phyloP scores from a whole-genome alignment of 2,329 filamentous ascomycete genomes.

The Fusarium sp. region DNA sequence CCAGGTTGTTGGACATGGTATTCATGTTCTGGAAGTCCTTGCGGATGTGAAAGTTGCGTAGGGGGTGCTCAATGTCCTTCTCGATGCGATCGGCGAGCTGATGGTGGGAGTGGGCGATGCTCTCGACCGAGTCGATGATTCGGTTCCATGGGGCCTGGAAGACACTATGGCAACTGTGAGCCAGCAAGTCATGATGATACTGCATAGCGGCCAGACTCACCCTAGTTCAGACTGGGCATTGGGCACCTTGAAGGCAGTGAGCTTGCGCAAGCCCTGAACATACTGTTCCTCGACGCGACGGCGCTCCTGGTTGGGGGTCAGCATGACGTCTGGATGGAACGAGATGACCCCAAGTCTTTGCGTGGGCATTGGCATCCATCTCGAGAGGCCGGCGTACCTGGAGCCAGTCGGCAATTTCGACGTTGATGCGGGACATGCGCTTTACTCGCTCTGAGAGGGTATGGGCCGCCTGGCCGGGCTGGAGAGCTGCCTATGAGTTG shows the following conservation, averaged over 20 bases:
- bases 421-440: conserved; percentile 86
- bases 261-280: conserved; percentile 82
- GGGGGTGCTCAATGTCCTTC: conserved; percentile 84
- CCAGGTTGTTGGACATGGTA: conserved; percentile 84
- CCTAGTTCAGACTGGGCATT: conserved; percentile 86
- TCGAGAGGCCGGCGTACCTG: conserved; percentile 70
- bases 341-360: not conserved
- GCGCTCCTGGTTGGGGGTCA: conserved; percentile 75
- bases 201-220: conserved; percentile 64
- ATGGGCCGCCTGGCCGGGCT: conserved; percentile 83
- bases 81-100: conserved; percentile 85
- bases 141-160: conserved; percentile 93
- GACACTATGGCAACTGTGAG: conserved; percentile 68
- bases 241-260: conserved; percentile 79
- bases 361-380: conserved; percentile 17
- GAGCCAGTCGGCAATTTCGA: conserved; percentile 95
- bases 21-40: conserved; percentile 86
- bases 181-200: not conserved
- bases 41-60: conserved; percentile 79
- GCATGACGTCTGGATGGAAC: conserved; percentile 2
- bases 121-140: conserved; percentile 82
- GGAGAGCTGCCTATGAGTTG: conserved; percentile 75
- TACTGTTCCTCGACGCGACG: conserved; percentile 93
- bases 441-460: conserved; percentile 89
- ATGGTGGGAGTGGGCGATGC: conserved; percentile 86